Base-by-base conservation (phyloP, 176 grass and related monocot species). In the Leersia perrieri region DNA sequence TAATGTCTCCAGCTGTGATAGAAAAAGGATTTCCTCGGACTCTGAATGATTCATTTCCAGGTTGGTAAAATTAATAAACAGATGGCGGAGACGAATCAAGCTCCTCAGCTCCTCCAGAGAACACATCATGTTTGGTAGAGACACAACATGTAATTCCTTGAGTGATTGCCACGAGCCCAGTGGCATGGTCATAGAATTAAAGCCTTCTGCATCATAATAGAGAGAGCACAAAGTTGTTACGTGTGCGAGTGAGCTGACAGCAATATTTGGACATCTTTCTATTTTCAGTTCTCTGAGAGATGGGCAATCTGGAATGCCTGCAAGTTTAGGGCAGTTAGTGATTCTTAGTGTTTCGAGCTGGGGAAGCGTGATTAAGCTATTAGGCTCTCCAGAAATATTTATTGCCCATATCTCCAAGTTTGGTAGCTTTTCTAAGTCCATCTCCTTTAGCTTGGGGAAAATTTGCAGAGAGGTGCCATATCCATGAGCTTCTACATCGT, bases 41-140 rank as follows among this genome's bases (percentile, higher is more conserved):
- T n/a, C n/a, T n/a, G n/a, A n/a, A n/a, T n/a, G n/a, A n/a, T n/a
- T 8, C 83, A 1, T 15, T 78, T 5, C 67, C 83, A 78, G 30
- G 0, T 38, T 78, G 0, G 0, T 2, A n/a, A 49, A 85, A 0
- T 0, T 0, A 12, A 85, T 72, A 23, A 0, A 0, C 4, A 85
- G 83, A 35, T 0, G 15, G 20, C 83, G 15, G 1, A 85, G 83
- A 11, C 10, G 11, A 55, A 1, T 1, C 23, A 85, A 79, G 18
- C 11, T 39, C 2, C 2, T 4, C 7, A 86, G 8, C 60, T 66
- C 68, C 18, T 79, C 40, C 2, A 65, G 0, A 9, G 83, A 75
- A 68, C 67, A 4, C 7, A 25, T 60, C 38, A 78, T 20, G 12
- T 51, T 18, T 1, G 13, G 30, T 9, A 71, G 7, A 33, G 23